phyloP scores from a whole-genome alignment of 345 rosid genomes.

The Viola odorata region DNA sequence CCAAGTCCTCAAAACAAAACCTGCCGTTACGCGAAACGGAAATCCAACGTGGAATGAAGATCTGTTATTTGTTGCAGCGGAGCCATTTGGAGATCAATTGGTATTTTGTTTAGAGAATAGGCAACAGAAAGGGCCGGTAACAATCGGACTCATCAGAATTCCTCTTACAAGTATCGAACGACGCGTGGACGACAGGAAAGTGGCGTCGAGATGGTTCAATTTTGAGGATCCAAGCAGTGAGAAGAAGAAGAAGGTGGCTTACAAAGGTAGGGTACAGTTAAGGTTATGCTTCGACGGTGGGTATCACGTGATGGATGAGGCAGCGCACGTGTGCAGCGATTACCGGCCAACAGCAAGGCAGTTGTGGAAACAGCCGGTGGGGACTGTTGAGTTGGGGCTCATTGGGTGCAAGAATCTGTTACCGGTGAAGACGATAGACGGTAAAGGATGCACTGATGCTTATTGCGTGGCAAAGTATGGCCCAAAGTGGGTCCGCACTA shows the following conservation, averaged over 20 bases:
- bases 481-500: constrained; percentile 83
- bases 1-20: constrained; percentile 68
- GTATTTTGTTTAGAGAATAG: constrained; percentile 54
- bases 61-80: constrained; percentile 69
- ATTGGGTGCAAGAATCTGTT: constrained; percentile 69
- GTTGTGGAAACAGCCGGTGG: constrained; percentile 78
- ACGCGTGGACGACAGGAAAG: constrained; percentile 79
- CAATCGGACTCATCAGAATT: constrained; percentile 41
- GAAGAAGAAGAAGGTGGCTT: constrained; percentile 38
- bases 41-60: constrained; percentile 84
- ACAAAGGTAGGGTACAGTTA: constrained; percentile 72
- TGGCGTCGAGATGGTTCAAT: constrained; percentile 61
- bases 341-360: constrained; percentile 88
- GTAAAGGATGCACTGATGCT: constrained; percentile 66
- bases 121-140: constrained; percentile 41
- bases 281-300: constrained; percentile 87
- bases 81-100: constrained; percentile 59
- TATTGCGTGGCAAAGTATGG: constrained; percentile 87
- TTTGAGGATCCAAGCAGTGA: constrained; percentile 48
- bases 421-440: constrained; percentile 66
- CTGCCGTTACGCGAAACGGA: constrained; percentile 48
- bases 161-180: constrained; percentile 55
- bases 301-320: constrained; percentile 94
- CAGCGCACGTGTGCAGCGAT: constrained; percentile 80
- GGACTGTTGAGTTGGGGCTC: constrained; percentile 72